Conservation (phyloP, 2,329 filamentous ascomycete species). For the Cyphellophora europaea region DNA sequence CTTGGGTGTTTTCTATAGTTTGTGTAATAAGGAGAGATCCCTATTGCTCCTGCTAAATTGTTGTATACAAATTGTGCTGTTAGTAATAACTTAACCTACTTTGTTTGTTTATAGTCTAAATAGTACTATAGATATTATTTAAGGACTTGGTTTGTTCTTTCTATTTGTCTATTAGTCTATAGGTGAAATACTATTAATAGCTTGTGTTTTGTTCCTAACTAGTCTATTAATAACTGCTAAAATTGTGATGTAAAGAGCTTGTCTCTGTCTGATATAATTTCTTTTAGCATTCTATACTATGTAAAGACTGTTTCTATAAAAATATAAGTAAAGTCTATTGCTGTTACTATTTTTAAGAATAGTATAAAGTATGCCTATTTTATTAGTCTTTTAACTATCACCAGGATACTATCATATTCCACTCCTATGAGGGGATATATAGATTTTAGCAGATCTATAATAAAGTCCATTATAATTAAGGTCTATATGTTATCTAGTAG, state of each 20-base stretch:
- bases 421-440: not conserved
- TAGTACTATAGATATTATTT: slow-evolving; percentile 7
- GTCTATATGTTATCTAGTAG: not conserved
- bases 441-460: slow-evolving; percentile 3
- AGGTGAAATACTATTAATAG: slow-evolving; percentile 6
- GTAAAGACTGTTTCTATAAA: slow-evolving; percentile 6
- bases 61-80: not conserved
- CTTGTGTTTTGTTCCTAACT: slow-evolving; percentile 3
- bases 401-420: slow-evolving; percentile 5
- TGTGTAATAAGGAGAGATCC: too few species aligned
- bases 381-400: slow-evolving; percentile 5
- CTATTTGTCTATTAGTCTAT: slow-evolving; percentile 6
- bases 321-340: slow-evolving; percentile 2
- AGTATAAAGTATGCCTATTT: slow-evolving; percentile 4
- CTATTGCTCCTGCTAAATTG: too few species aligned
- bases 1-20: too few species aligned
- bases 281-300: slow-evolving; percentile 4
- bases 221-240: slow-evolving; percentile 3
- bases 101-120: slow-evolving; percentile 5
- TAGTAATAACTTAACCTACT: not conserved
- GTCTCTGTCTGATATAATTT: slow-evolving; percentile 5
- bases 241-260: slow-evolving; percentile 5
- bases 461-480: slow-evolving; percentile 7
- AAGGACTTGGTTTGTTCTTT: slow-evolving; percentile 7
- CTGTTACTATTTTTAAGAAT: slow-evolving; percentile 2